phyloP scores from a whole-genome alignment of 495 filamentous ascomycete genomes.

The Penicillium bovifimosum region DNA sequence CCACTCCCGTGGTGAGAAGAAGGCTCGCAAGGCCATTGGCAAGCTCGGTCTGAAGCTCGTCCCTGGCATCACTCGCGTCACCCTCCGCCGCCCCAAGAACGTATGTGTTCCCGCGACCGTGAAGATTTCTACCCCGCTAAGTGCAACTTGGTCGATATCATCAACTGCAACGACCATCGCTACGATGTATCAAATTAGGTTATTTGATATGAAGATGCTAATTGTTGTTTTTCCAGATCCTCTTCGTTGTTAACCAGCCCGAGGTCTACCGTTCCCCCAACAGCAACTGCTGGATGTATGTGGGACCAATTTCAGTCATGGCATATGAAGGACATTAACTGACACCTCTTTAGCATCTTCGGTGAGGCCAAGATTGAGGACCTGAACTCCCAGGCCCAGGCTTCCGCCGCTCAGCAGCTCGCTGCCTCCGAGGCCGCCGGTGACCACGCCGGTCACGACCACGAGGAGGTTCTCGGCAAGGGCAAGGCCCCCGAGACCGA shows the following conservation, averaged over 20 bases:
- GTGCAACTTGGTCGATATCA: not conserved
- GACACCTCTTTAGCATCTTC: slow-evolving; percentile 69
- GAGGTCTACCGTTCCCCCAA: slow-evolving; percentile 98
- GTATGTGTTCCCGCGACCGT: slow-evolving; percentile 44
- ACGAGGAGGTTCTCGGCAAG: slow-evolving; percentile 72
- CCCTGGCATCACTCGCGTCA: slow-evolving; percentile 95
- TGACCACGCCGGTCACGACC: slow-evolving; percentile 69
- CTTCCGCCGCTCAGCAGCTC: slow-evolving; percentile 86
- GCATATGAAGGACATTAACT: slow-evolving; percentile 8
- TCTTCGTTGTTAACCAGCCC: slow-evolving; percentile 98
- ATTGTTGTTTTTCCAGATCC: slow-evolving; percentile 56
- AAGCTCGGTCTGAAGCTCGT: slow-evolving; percentile 97
- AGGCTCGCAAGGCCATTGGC: slow-evolving; percentile 95
- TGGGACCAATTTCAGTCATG: slow-evolving; percentile 4
- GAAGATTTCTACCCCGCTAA: not conserved
- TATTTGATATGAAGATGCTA: not conserved
- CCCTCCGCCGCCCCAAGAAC: slow-evolving; percentile 95
- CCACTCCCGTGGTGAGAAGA: slow-evolving; percentile 99
- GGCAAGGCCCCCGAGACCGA: slow-evolving; percentile 70
- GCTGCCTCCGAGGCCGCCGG: slow-evolving; percentile 75
- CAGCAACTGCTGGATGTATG: slow-evolving; percentile 99
- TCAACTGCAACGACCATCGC: not conserved
- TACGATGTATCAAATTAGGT: not conserved
- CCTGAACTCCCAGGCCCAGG: slow-evolving; percentile 94
- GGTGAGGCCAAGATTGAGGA: slow-evolving; percentile 99